Evolutionary conservation across 768 basidiomycete species (phyloP).

Genomic region (Galerina marginata): DNA sequence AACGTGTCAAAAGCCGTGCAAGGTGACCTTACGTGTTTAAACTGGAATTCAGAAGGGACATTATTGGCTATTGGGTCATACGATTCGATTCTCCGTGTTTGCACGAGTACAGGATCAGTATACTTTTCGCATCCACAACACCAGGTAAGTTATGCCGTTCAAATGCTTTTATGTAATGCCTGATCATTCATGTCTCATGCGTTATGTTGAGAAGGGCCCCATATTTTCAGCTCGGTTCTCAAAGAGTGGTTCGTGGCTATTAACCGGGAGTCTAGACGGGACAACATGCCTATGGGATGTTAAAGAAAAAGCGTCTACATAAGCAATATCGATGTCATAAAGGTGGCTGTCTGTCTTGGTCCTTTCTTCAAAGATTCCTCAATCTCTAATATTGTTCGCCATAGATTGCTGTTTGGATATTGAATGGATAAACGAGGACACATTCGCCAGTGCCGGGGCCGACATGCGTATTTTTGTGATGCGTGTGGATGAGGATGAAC

Average conservation of each 20-base stretch:
- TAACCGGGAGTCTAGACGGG: slow-evolving; percentile 79
- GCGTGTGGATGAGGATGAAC: slow-evolving; percentile 54
- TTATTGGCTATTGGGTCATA: slow-evolving; percentile 81
- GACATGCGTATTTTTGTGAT: slow-evolving; percentile 69
- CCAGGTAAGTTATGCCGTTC: slow-evolving; percentile 50
- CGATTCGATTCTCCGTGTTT: slow-evolving; percentile 74
- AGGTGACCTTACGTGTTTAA: slow-evolving; percentile 75
- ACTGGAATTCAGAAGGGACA: slow-evolving; percentile 79
- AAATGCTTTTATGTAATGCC: slow-evolving; percentile 11
- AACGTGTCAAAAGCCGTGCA: slow-evolving; percentile 51
- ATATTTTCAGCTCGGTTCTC: slow-evolving; percentile 84
- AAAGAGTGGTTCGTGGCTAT: slow-evolving; percentile 70
- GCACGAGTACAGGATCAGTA: slow-evolving; percentile 59
- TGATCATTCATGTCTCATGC: slow-evolving; percentile 31
- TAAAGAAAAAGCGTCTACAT: slow-evolving; percentile 57
- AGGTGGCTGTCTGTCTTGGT: slow-evolving; percentile 46
- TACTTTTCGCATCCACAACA: slow-evolving; percentile 71
- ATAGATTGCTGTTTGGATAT: slow-evolving; percentile 81
- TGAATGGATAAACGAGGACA: slow-evolving; percentile 76
- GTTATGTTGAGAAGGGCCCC: slow-evolving; percentile 65
- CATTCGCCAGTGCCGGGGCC: slow-evolving; percentile 77
- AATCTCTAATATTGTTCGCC: slow-evolving; percentile 7
- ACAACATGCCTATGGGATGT: slow-evolving; percentile 84
- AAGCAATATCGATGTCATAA: slow-evolving; percentile 70
- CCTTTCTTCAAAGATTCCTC: not conserved